phyloP scores from a whole-genome alignment of 2,329 filamentous ascomycete species.

The Cladosporium velox region DNA sequence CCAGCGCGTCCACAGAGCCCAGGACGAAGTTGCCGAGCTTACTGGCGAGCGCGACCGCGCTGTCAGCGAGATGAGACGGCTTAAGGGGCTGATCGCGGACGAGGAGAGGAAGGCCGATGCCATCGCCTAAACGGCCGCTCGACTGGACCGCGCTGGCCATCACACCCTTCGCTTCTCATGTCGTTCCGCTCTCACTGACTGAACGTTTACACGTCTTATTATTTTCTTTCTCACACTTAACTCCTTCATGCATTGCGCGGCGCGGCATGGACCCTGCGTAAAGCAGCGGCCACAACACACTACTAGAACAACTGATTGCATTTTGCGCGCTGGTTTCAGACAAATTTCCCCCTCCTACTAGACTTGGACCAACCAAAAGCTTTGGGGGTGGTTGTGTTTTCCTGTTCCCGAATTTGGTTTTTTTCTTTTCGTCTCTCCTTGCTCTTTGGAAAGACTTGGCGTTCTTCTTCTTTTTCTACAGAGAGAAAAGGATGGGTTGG shows the following conservation, averaged over 20 bases:
- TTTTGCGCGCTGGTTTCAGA: not conserved
- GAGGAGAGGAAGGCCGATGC: constrained; percentile 46
- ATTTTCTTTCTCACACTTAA: not conserved
- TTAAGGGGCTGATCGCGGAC: constrained; percentile 67
- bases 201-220: constrained; percentile 4
- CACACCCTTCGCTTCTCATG: not conserved
- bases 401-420: not conserved
- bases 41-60: constrained; percentile 76
- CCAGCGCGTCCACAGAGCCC: constrained; percentile 75
- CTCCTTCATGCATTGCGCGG: constrained; percentile 1
- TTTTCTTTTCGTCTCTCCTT: not conserved
- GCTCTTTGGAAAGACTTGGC: not conserved
- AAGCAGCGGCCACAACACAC: constrained; percentile 10
- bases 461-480: not conserved
- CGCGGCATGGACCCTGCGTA: constrained; percentile 13
- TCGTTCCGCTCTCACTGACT: not conserved
- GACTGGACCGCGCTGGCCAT: not conserved
- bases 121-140: not conserved
- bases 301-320: constrained; percentile 1
- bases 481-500: not conserved
- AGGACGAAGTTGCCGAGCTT: constrained; percentile 79
- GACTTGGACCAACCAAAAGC: not conserved
- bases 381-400: not conserved
- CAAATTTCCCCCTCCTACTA: not conserved
- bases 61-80: constrained; percentile 66